Percentiles rank a stretch among this genome's conserved stretches.
Evolutionary conservation across 352 stramenopile species (phyloP).

Genomic region (Phytophthora macrochlamydospora): DNA sequence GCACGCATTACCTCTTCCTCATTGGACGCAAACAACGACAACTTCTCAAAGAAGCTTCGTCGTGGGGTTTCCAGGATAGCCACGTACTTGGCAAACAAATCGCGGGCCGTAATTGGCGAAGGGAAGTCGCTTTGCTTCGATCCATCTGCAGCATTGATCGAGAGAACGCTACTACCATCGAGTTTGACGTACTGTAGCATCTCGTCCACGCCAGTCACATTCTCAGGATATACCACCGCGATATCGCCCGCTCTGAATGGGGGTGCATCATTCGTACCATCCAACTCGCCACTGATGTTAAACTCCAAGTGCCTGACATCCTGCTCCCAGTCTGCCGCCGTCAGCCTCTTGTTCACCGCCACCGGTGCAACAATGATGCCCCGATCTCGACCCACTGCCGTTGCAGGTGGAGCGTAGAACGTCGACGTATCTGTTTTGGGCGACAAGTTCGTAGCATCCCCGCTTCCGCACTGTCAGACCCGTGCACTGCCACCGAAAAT

Average conservation of each 20-base stretch:
- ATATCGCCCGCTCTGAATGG: conserved; percentile 76
- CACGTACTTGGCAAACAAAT: conserved; percentile 86
- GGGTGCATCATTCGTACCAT: background rate
- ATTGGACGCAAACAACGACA: conserved; percentile 84
- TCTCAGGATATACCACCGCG: conserved; percentile 81
- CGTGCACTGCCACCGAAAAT: conserved; percentile 52
- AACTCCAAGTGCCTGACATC: conserved; percentile 85
- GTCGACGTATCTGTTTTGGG: conserved; percentile 39
- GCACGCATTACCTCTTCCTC: conserved; percentile 69
- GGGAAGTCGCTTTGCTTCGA: conserved; percentile 52
- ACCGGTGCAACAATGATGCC: conserved; percentile 63
- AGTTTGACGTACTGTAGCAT: conserved; percentile 64
- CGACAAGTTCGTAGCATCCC: conserved; percentile 17
- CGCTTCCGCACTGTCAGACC: conserved; percentile 12
- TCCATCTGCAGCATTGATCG: conserved; percentile 54
- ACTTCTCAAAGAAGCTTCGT: conserved; percentile 86
- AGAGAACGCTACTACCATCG: conserved; percentile 43
- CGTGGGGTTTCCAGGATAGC: conserved; percentile 88
- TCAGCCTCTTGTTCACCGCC: conserved; percentile 68
- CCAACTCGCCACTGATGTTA: conserved; percentile 32
- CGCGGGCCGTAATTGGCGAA: conserved; percentile 47
- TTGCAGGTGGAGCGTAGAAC: conserved; percentile 68
- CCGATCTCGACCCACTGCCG: conserved; percentile 41
- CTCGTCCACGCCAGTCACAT: conserved; percentile 67
- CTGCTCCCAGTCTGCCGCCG: conserved; percentile 74